These are phyloP conservation scores for Quercus berberidifolia DNA, from an alignment of 306 rosid species.

Conservation along the genomic window DNA sequence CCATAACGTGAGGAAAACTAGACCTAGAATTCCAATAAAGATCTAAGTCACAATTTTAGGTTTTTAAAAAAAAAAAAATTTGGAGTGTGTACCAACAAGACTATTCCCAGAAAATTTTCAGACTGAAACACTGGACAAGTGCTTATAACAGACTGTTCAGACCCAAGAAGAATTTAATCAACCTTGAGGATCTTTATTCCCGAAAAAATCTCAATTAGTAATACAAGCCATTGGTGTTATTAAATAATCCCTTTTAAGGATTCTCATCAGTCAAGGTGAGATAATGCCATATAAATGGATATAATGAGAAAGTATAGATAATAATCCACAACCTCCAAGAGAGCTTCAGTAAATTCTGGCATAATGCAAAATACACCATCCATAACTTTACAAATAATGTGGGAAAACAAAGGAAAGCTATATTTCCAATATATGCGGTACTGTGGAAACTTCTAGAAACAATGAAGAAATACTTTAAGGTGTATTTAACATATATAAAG, in stretches of 20 bases:
- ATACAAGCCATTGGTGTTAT: not conserved
- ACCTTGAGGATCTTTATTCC: not conserved
- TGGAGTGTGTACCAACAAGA: not conserved
- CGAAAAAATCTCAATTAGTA: not conserved
- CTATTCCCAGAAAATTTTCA: not conserved
- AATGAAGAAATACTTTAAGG: not conserved
- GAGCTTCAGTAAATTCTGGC: not conserved
- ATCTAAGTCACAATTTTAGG: not conserved
- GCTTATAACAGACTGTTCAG: slow-evolving; percentile 1
- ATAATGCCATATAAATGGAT: not conserved
- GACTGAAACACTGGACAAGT: not conserved
- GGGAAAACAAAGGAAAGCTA: not conserved
- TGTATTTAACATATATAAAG: not conserved
- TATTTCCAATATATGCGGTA: not conserved
- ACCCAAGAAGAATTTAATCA: not conserved
- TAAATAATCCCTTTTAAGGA: not conserved
- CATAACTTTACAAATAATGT: not conserved
- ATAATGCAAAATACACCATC: not conserved
- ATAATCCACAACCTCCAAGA: not conserved
- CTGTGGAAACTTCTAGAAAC: not conserved
- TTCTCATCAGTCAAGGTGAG: not conserved
- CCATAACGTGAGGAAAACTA: not conserved
- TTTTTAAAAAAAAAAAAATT: not conserved
- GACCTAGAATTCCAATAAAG: not conserved
- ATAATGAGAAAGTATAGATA: not conserved